Evolutionary conservation across 2,329 filamentous ascomycete genomes (phyloP), one percentile per base, ranked within the genome.

Genomic region (Fusarium staphyleae): DNA sequence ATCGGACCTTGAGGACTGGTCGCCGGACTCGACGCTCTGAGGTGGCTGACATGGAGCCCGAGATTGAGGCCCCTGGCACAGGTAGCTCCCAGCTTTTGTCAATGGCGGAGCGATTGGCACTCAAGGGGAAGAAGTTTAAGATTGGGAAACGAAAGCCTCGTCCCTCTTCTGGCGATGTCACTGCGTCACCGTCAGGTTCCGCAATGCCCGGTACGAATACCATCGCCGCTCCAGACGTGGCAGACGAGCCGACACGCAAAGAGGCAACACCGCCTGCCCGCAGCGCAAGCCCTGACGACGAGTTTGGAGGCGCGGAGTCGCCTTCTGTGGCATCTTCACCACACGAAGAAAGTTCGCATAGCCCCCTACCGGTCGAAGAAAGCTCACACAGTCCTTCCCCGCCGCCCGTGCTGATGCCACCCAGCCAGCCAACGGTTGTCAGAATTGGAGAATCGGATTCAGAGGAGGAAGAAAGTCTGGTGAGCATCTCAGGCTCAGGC

Each of bases 51-150:
- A 29, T 50, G 16, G 35, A 46, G 16, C 39, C 41, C 11, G 35
- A 43, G 4, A 14, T 52, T 18, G 45, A 48, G 18, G 51, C 32
- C 11, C 34, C 44, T 11, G 34, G 50, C 11, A 48, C 66, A 13
- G 55, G 49, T 5, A 36, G 52, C 29, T 55, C 66, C 65, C 69
- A 73, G 10, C 76, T 80, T 40, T 73, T 85, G 72, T 85, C 83
- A 5, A 79, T 86, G 78, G 77, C 78, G 30, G 82, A 85, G 61
- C 77, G 81, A n/a, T 79, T 84, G 75, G 80, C 77, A 28, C 71
- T 82, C 2, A 75, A 72, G 44, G 82, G 82, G 10, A 84, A 77
- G 67, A 79, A 76, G 45, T 77, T 85, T 58, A 82, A 77, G 69
- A 84, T 85, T 36, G 71, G 74, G 16, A 70, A 70, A 48, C 72